Base-by-base conservation (phyloP, 805 yeast genomes). In the Nakazawaea pomicola region DNA sequence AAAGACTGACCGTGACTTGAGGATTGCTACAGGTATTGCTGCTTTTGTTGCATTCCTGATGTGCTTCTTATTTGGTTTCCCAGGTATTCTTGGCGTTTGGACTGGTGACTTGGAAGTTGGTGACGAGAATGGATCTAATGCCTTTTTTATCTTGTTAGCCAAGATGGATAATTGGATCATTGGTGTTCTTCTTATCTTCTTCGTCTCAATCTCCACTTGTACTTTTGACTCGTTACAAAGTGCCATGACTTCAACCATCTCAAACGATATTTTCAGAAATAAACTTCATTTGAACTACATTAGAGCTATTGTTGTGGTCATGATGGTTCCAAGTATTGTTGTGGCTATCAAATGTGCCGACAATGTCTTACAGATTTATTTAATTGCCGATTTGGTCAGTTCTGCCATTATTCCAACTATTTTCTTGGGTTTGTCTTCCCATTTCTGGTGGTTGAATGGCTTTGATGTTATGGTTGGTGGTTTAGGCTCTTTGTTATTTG, bases 81-180 rank as follows among this genome's bases (percentile, higher is more conserved):
- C 95, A 2, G 97, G 97, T 9, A 71, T 90, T 47, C 58, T 89
- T 36, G 96, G 95, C 3, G 96, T 87, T 15, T 90, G 97, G 97
- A 76, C 90, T 0, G 91, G 91, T 1, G 76, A 74, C 49, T 57
- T 80, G 44, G 61, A 67, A 7, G 72, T 74, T 19, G 61, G 58
- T 33, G 80, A 75, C 51, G 74, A 62, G 3, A 68, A 73, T 29
- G 84, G 93, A 1, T 69, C 70, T 33, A 74, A 78, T 47, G 84
- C 93, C 0, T 83, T 90, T 50, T 90, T 76, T 65, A 65, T 83
- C 47, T 67, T 90, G 45, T 65, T 90, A 46, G 65, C 78, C 14
- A 67, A 77, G 43, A 76, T 89, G 80, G 91, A 95, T 5, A 71
- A 75, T 14, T 89, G 97, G 96, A 77, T 89, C 8, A 73, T 83